phyloP scores from a whole-genome alignment of 148 eudicot genomes.

The Rhododendron griersonianum region DNA sequence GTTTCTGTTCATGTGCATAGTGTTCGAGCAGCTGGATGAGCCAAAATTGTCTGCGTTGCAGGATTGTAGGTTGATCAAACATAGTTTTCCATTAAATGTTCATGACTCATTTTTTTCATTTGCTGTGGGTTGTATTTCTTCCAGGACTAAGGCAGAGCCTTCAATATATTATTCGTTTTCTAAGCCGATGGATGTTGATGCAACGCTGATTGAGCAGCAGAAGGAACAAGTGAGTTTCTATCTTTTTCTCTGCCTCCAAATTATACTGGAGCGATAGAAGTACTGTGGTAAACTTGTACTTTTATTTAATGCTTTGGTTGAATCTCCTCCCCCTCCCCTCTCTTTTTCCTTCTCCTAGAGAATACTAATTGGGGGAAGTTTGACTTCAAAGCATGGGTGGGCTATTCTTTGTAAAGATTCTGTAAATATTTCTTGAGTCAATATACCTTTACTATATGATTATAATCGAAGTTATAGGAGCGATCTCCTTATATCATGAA shows the following conservation, averaged over 20 bases:
- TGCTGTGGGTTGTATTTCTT: conserved; percentile 26
- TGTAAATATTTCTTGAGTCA: not conserved
- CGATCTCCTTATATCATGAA: not conserved
- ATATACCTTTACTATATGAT: not conserved
- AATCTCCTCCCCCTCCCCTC: not conserved
- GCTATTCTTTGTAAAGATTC: not conserved
- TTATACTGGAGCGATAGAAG: not conserved
- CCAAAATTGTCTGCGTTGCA: conserved; percentile 23
- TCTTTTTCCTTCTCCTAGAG: not conserved
- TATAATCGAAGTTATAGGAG: not conserved
- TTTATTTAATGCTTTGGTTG: not conserved
- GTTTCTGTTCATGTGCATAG: conserved; percentile 82
- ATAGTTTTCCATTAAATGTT: not conserved
- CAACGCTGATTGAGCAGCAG: conserved; percentile 38
- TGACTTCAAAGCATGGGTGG: not conserved
- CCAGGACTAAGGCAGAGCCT: conserved; percentile 94
- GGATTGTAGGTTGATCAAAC: conserved; percentile 26
- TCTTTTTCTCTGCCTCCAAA: not conserved
- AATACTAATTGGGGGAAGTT: not conserved
- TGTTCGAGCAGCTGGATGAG: conserved; percentile 49
- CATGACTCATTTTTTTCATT: conserved; percentile 17
- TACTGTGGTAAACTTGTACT: not conserved
- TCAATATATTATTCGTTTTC: conserved; percentile 63
- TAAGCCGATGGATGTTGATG: conserved; percentile 73
- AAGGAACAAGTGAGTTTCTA: conserved; percentile 69